Evolutionary conservation across 2,329 filamentous ascomycete genomes (phyloP), one percentile per base, ranked within the genome.

Genomic region (Amesomyces nigricolor): DNA sequence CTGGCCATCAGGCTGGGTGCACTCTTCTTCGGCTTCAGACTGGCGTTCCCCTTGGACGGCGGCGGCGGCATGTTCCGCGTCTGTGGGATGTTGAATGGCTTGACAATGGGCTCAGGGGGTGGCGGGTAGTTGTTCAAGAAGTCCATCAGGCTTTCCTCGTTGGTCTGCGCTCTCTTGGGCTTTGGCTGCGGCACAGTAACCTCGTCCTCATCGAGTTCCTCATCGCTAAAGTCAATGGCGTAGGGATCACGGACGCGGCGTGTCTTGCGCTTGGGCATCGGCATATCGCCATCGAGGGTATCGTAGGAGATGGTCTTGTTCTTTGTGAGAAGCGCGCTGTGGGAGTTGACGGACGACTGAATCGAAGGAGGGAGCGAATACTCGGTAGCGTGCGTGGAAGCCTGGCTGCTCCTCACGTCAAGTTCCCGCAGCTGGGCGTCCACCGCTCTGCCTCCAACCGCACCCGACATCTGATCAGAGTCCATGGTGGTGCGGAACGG

Each of bases 401-500:
- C 74, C 4, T 76, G 74, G 60, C 79, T 79, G 63, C 79, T 84
- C 58, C 75, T 75, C 40, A 63, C 38, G 45, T 81, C 76, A 43
- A 81, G 70, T 47, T 81, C 78, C 6, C 79, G 78, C 13, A 85
- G 70, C n/a, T 70, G 75, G 2, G 80, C 78, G 63, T 86, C 80
- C 10, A 83, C 71, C 1, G 80, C 80, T 63, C 72, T 78, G 47
- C 80, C 81, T 13, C 79, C 80, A 29, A 75, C 71, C 8, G 75
- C 78, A 5, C 71, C 73, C 14, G 71, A 71, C 72, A 89, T 78
- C 60, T 94, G 87, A 63, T 95, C 89, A 10, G 89, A 91, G 68
- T 95, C 91, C 78, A 91, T 87, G 0, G 90, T 92, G 37, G 80
- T 85, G 52, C 89, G 81, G 75, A 95, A 95, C 1, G 91, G 89